phyloP scores from a whole-genome alignment of 2,329 filamentous ascomycete species.

The Biscogniauxia sp. region DNA sequence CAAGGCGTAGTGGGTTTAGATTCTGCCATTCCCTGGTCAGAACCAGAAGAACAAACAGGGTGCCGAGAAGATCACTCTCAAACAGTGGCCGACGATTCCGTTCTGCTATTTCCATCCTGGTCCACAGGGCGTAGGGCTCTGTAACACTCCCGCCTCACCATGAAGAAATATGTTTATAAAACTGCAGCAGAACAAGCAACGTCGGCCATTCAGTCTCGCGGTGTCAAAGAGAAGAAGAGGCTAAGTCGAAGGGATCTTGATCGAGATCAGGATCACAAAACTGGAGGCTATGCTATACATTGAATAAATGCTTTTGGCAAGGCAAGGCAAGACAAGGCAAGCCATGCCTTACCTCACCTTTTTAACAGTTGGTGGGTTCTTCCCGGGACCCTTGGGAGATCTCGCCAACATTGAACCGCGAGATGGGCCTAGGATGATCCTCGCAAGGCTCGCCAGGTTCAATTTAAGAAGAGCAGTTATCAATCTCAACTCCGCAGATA shows the following conservation, averaged over 20 bases:
- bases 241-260: background rate
- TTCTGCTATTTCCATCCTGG: background rate
- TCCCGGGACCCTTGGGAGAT: background rate
- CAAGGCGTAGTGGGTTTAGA: background rate
- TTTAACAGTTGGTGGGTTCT: background rate
- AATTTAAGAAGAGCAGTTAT: background rate
- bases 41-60: background rate
- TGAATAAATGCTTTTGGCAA: too few relatives aligned
- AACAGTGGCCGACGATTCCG: background rate
- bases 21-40: background rate
- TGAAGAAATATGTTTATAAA: background rate
- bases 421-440: background rate
- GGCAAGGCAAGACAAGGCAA: too few relatives aligned
- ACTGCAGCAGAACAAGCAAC: background rate
- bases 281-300: background rate
- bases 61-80: background rate
- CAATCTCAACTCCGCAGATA: conserved; percentile 2
- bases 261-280: background rate
- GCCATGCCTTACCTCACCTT: background rate
- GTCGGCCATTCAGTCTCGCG: background rate
- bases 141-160: background rate
- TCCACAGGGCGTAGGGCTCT: background rate
- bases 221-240: background rate
- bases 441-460: background rate
- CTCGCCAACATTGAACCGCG: background rate